phyloP scores from a whole-genome alignment of 1,139 yeast species.

The Candida labiduridarum region DNA sequence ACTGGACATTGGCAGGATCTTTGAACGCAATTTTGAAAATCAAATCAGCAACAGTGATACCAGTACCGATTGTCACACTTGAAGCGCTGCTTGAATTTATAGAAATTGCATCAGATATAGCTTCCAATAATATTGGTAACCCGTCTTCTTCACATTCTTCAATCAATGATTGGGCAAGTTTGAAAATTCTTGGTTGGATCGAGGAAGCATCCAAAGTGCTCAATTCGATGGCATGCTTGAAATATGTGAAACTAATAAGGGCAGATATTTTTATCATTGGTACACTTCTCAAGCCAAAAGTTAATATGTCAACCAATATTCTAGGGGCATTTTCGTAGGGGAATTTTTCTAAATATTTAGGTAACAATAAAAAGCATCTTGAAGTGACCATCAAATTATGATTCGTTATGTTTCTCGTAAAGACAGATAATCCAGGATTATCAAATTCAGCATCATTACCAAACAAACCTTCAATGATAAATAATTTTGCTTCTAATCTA shows the following conservation, averaged over 20 bases:
- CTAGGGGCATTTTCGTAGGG: conserved; percentile 34
- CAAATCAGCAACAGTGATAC: conserved; percentile 45
- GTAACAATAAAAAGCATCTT: conserved; percentile 52
- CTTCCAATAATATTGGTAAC: conserved; percentile 74
- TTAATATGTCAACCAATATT: conserved; percentile 39
- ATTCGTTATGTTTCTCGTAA: conserved; percentile 22
- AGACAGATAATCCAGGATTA: conserved; percentile 25
- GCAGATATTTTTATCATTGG: conserved; percentile 39
- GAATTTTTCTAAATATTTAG: conserved; percentile 59
- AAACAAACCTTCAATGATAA: conserved; percentile 43
- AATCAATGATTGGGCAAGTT: conserved; percentile 41
- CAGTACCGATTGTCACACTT: conserved; percentile 22
- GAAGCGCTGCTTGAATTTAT: conserved; percentile 41
- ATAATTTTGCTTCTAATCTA: conserved; percentile 41
- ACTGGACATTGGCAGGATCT: conserved; percentile 75
- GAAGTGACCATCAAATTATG: conserved; percentile 39
- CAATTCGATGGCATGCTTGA: conserved; percentile 49
- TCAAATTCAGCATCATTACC: conserved; percentile 39
- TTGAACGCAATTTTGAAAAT: conserved; percentile 67
- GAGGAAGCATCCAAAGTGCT: conserved; percentile 18
- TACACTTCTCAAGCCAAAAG: conserved; percentile 23
- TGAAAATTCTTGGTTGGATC: conserved; percentile 32
- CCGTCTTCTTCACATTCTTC: conserved; percentile 81
- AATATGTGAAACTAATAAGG: conserved; percentile 57
- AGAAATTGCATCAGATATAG: conserved; percentile 57